These are phyloP conservation scores for Pseudogymnoascus sp. DNA, from an alignment of 2,329 filamentous ascomycete species.

Conservation along the genomic window DNA sequence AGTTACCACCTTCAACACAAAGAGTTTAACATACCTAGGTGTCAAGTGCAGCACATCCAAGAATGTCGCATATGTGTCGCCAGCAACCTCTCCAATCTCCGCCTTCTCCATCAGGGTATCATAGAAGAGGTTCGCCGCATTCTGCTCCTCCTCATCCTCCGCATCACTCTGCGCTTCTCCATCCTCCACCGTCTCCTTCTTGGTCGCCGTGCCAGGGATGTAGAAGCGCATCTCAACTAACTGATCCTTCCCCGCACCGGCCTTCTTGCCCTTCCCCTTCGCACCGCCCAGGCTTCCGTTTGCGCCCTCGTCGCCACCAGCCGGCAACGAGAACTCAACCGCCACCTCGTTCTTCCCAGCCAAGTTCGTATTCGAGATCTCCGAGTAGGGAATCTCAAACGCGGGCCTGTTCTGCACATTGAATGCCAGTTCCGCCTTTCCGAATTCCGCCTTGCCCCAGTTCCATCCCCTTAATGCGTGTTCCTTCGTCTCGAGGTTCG, in stretches of 20 bases:
- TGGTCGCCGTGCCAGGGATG: slow-evolving; percentile 81
- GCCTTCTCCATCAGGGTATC: slow-evolving; percentile 97
- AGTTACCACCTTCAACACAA: slow-evolving; percentile 14
- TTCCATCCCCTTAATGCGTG: slow-evolving; percentile 97
- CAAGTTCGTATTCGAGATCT: slow-evolving; percentile 95
- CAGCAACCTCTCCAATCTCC: slow-evolving; percentile 97
- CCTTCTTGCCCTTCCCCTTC: slow-evolving; percentile 73
- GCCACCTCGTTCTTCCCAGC: slow-evolving; percentile 97
- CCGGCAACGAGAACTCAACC: slow-evolving; percentile 78
- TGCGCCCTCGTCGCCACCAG: slow-evolving; percentile 62
- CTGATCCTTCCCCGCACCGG: slow-evolving; percentile 81
- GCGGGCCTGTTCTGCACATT: slow-evolving; percentile 94
- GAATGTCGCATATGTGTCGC: slow-evolving; percentile 96
- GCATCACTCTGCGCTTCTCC: slow-evolving; percentile 60
- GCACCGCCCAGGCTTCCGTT: slow-evolving; percentile 69
- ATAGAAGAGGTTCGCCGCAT: slow-evolving; percentile 94
- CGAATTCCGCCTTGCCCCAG: slow-evolving; percentile 97
- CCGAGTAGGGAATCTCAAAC: slow-evolving; percentile 94
- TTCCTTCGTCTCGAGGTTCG: slow-evolving; percentile 84
- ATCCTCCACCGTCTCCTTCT: slow-evolving; percentile 54
- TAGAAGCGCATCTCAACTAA: slow-evolving; percentile 99
- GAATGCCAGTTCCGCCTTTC: slow-evolving; percentile 89
- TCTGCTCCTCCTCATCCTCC: slow-evolving; percentile 70
- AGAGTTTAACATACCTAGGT: slow-evolving; percentile 54
- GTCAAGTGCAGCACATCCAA: slow-evolving; percentile 94